phyloP scores from a whole-genome alignment of 106 monocot genomes.

The Dendrobium huoshanense region DNA sequence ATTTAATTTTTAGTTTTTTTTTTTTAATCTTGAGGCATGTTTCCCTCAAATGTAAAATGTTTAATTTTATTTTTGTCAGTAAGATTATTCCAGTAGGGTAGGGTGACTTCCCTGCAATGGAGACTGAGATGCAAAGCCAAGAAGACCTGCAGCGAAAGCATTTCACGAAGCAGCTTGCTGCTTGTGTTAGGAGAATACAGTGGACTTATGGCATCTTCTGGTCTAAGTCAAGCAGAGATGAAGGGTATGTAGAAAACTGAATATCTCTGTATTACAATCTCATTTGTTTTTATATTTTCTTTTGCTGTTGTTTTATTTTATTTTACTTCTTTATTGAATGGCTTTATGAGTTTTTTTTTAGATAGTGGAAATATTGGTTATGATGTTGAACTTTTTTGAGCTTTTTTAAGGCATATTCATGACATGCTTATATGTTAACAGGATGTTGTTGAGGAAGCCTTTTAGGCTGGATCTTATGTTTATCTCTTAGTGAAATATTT shows the following conservation, averaged over 20 bases:
- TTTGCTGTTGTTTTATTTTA: not conserved
- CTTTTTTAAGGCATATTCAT: no score
- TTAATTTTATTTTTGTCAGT: not conserved
- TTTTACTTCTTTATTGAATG: no score
- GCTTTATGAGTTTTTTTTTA: no score
- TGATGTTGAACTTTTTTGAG: no score
- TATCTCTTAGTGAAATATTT: no score
- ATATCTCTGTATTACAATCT: not conserved
- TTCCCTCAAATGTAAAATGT: no score
- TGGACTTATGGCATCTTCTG: constrained; percentile 96
- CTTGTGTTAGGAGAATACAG: constrained; percentile 48
- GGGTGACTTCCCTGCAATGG: constrained; percentile 33
- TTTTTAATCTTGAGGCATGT: no score
- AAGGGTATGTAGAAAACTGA: constrained; percentile 34
- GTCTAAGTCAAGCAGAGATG: constrained; percentile 37
- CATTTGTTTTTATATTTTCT: not conserved
- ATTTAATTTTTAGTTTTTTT: no score
- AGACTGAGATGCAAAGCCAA: constrained; percentile 9
- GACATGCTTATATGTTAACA: no score
- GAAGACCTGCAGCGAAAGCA: constrained; percentile 22
- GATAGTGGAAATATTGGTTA: no score
- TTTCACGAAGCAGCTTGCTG: constrained; percentile 61
- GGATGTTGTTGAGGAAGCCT: no score
- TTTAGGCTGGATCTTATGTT: no score
- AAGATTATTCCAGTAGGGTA: not conserved